Base-by-base conservation (phyloP, 495 filamentous ascomycete genomes). In the Talaromyces thailandensis region DNA sequence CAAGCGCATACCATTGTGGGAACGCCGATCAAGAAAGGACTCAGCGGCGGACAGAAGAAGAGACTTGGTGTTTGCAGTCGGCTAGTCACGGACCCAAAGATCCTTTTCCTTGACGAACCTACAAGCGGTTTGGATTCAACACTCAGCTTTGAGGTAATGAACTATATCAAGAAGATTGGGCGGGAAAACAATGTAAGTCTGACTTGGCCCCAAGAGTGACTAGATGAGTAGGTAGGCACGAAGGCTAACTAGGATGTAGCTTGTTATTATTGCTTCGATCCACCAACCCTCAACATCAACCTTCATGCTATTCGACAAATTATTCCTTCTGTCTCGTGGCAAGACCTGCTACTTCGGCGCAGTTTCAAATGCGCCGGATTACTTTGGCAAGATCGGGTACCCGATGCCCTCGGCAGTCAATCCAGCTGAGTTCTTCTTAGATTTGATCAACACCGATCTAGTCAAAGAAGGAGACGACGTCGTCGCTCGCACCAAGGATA, bases 91-190 rank as follows among this genome's bases (percentile, higher is more conserved):
- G 80, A 77, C 58, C 90, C 90, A 0, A 87, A 86, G 72, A 86
- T 94, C 12, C 64, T 94, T 63, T 92, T 94, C 65, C 66, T 94
- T 52, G 90, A 94, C 69, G 90, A 93, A 69, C 90, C 90, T 9
- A 94, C 90, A 0, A 88, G 85, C 60, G 90, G 90, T 18, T 71
- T 94, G 31, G 90, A 94, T 70, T 89, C 86, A 4, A 79, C 82
- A 1, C 84, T 85, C 1, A 86, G 82, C 60, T 87, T 72, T 60
- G 88, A 91, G 64, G 86, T 91, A n/a, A 85, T 89, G 7, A 82
- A 77, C 0, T 88, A 84, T 66, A 74, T 87, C 29, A 83, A 80
- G 65, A 76, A 81, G 24, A 76, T 92, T 48, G 90, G 84, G 0
- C 80, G 78, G 66, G 73, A 76, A 60, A 84, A 92, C 69, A 88